Conservation (phyloP, 2,329 filamentous ascomycete species). For the Epichloe sp. region DNA sequence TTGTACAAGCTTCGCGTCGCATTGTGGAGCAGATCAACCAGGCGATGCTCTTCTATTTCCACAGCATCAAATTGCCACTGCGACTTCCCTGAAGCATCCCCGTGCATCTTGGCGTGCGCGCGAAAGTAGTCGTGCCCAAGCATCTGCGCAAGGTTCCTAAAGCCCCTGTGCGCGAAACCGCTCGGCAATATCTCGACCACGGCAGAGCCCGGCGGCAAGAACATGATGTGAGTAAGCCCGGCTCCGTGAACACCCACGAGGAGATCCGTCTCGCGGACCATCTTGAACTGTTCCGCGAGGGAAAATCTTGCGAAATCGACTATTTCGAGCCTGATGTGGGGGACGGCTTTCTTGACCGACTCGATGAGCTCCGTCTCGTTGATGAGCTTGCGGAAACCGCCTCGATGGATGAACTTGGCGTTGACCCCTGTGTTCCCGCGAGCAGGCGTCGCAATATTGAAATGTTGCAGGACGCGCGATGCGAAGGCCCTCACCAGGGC, state of each 20-base stretch:
- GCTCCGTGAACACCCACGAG: slow-evolving; percentile 31
- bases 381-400: slow-evolving; percentile 16
- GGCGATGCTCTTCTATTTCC: neutral
- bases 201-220: slow-evolving; percentile 20
- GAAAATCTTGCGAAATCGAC: slow-evolving; percentile 26
- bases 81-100: neutral
- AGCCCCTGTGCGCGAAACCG: slow-evolving; percentile 13
- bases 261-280: slow-evolving; percentile 25
- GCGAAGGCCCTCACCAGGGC: slow-evolving; percentile 16
- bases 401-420: slow-evolving; percentile 25
- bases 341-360: slow-evolving; percentile 11
- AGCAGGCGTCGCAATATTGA: slow-evolving; percentile 9
- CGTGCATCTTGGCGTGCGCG: slow-evolving; percentile 15
- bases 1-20: neutral
- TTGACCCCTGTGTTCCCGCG: slow-evolving; percentile 7
- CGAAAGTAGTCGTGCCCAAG: slow-evolving; percentile 24
- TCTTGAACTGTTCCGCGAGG: slow-evolving; percentile 22
- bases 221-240: slow-evolving; percentile 28
- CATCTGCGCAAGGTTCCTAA: slow-evolving; percentile 28
- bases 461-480: slow-evolving; percentile 18
- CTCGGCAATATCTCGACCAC: slow-evolving; percentile 30
- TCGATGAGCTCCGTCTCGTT: slow-evolving; percentile 16
- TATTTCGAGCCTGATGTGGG: slow-evolving; percentile 17
- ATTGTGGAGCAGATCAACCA: neutral
- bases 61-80: slow-evolving; percentile 3